Evolutionary conservation across 345 rosid species (phyloP).

Genomic region (Hibiscus trionum): DNA sequence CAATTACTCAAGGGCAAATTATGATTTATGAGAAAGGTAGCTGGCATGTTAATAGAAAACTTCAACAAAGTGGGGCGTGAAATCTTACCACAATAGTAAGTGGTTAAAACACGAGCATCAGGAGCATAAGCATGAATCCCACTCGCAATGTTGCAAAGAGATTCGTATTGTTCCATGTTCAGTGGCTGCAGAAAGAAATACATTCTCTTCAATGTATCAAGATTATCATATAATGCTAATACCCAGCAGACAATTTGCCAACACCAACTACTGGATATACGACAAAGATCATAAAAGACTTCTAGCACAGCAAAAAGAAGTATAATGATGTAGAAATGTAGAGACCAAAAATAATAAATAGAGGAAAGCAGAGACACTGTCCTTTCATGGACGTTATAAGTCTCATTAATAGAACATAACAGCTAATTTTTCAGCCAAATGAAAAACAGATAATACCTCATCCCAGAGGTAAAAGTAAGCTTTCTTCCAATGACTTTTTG

Average conservation of each 20-base stretch:
- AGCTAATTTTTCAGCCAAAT: conserved; percentile 2
- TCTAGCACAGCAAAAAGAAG: not conserved
- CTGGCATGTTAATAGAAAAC: not conserved
- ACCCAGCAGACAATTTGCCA: not conserved
- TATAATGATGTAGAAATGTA: not conserved
- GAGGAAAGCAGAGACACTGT: conserved; percentile 1
- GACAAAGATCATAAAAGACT: not conserved
- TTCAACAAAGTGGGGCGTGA: not conserved
- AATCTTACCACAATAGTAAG: conserved; percentile 78
- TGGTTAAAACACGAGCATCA: conserved; percentile 91
- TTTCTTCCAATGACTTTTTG: conserved; percentile 89
- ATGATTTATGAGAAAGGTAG: not conserved
- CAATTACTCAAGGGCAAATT: not conserved
- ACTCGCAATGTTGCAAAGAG: conserved; percentile 73
- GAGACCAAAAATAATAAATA: not conserved
- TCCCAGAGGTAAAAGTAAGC: conserved; percentile 97
- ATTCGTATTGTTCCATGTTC: conserved; percentile 79
- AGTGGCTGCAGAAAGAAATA: conserved; percentile 55
- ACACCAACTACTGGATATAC: not conserved
- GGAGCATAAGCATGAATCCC: conserved; percentile 84
- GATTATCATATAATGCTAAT: not conserved
- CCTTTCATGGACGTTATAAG: not conserved
- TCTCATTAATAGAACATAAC: conserved; percentile 1
- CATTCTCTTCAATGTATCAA: conserved; percentile 12
- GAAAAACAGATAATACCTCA: conserved; percentile 48